Base-by-base conservation (phyloP, 2,329 filamentous ascomycete species). In the Talaromyces sp. region DNA sequence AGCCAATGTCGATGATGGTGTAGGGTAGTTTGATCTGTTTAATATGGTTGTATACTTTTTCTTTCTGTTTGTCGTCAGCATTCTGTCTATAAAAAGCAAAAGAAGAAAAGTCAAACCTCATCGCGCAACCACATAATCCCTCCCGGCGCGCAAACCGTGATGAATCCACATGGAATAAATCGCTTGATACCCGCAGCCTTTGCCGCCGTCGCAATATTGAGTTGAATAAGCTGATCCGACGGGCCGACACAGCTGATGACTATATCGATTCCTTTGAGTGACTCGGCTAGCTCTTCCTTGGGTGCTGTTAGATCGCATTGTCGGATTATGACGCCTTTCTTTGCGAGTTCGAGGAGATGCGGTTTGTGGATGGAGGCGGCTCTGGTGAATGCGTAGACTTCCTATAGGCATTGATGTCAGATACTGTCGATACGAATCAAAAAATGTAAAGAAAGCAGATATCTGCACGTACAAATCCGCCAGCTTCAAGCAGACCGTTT, bases 1-100 rank as follows among this genome's bases (percentile, higher is more conserved):
- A 80, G 4, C 81, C 81, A 1, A 81, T 74, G 53, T 84, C 81
- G 40, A 83, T 77, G 62, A 80, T 66, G 0, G 81, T 83, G 66
- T 78, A 83, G 0, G 78, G 75, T 0, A 83, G 68, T 11, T 70
- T 62, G 0, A 77, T 59, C n/a, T 67, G 63, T 60, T 75, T 73
- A 53, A 82, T 69, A 33, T 77, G 70, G 36, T 78, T 69, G 58
- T 77, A 70, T 2, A 81, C 67, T 8, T 69, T 64, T 61, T 82
- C 77, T 67, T 83, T 83, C 65, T 75, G 57, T 52, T 11, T 2
- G 17, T 2, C n/a, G 17, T 51, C 21, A 51, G 48, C 2, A 9
- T 15, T 33, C 15, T 19, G 13, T 25, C 28, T 15, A 6, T 22
- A 36, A 22, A 22, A 13, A n/a, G 3, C 8, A 21, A 6, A 22